A percentile compares a stretch with the other conserved stretches of the same genome.
These are phyloP conservation scores for Microdochium paspali DNA, from an alignment of 2,329 filamentous ascomycete species.

Conservation along the genomic window DNA sequence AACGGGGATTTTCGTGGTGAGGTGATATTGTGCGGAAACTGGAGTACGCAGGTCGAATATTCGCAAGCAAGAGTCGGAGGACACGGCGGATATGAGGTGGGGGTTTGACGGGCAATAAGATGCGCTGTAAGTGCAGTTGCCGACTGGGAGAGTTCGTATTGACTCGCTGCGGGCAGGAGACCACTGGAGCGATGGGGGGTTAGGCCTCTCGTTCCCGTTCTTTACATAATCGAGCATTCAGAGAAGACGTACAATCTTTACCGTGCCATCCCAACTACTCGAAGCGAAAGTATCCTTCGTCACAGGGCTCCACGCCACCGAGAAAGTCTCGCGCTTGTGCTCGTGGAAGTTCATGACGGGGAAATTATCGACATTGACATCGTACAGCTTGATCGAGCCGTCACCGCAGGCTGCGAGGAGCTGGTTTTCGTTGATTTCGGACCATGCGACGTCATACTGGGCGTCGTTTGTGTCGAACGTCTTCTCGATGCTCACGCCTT, in stretches of 20 bases:
- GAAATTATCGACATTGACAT: conserved; percentile 67
- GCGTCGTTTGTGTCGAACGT: conserved; percentile 96
- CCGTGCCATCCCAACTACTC: conserved; percentile 90
- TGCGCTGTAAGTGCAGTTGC: conserved; percentile 90
- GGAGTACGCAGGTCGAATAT: conserved; percentile 89
- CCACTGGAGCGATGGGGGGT: too few species aligned
- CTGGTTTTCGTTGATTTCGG: conserved; percentile 93
- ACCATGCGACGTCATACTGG: conserved; percentile 92
- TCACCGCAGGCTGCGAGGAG: conserved; percentile 83
- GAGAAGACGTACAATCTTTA: conserved; percentile 60
- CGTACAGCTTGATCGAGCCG: conserved; percentile 90
- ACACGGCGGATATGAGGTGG: conserved; percentile 75
- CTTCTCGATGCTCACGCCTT: conserved; percentile 79
- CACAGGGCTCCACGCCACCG: conserved; percentile 85
- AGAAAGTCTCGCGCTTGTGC: conserved; percentile 87
- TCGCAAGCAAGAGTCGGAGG: conserved; percentile 79
- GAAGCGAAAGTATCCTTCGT: conserved; percentile 86
- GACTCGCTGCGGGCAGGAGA: conserved; percentile 68
- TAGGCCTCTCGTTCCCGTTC: not conserved
- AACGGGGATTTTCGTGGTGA: conserved; percentile 73
- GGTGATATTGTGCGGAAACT: conserved; percentile 76
- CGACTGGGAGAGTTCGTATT: conserved; percentile 78
- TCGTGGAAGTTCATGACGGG: conserved; percentile 89
- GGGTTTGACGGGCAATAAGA: conserved; percentile 84
- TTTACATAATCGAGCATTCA: conserved; percentile 1